Conservation (phyloP, 1,139 yeast species). For the Meyerozyma guilliermondii region DNA sequence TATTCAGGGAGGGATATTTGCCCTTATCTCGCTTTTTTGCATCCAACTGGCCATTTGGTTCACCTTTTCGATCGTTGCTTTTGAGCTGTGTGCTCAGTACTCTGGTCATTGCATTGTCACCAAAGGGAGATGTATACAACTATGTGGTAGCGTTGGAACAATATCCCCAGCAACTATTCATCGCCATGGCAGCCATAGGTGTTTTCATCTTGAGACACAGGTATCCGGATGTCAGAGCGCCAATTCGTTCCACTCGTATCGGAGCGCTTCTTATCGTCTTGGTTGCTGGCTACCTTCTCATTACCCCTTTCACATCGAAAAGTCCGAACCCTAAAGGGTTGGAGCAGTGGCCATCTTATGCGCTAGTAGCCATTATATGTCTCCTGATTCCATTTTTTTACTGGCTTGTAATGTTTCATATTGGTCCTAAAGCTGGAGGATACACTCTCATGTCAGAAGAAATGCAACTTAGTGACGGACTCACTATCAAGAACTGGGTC, state of each 20-base stretch:
- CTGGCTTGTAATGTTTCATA: slow-evolving; percentile 46
- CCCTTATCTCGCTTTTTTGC: slow-evolving; percentile 52
- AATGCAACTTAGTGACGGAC: slow-evolving; percentile 46
- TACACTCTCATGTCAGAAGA: slow-evolving; percentile 40
- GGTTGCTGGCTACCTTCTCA: slow-evolving; percentile 34
- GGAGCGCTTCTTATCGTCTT: slow-evolving; percentile 42
- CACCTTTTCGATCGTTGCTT: slow-evolving; percentile 47
- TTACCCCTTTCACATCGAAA: slow-evolving; percentile 44
- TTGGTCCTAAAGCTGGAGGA: slow-evolving; percentile 38
- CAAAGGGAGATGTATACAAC: slow-evolving; percentile 75
- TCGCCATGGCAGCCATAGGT: slow-evolving; percentile 47
- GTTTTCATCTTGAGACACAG: slow-evolving; percentile 43
- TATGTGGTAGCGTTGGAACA: slow-evolving; percentile 72
- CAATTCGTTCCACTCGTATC: slow-evolving; percentile 41
- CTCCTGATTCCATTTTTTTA: slow-evolving; percentile 28
- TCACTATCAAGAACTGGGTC: slow-evolving; percentile 50
- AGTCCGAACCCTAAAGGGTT: slow-evolving; percentile 39
- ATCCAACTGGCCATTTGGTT: slow-evolving; percentile 51
- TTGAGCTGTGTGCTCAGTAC: slow-evolving; percentile 34
- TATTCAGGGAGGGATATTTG: slow-evolving; percentile 56
- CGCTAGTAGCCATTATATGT: slow-evolving; percentile 32
- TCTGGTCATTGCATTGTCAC: slow-evolving; percentile 53
- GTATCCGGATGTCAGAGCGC: slow-evolving; percentile 43
- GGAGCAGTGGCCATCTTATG: slow-evolving; percentile 50
- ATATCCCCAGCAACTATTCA: slow-evolving; percentile 55